Evolutionary conservation across 495 filamentous ascomycete genomes (phyloP), one percentile per base, ranked within the genome.

Genomic region (Aspergillus baeticus): DNA sequence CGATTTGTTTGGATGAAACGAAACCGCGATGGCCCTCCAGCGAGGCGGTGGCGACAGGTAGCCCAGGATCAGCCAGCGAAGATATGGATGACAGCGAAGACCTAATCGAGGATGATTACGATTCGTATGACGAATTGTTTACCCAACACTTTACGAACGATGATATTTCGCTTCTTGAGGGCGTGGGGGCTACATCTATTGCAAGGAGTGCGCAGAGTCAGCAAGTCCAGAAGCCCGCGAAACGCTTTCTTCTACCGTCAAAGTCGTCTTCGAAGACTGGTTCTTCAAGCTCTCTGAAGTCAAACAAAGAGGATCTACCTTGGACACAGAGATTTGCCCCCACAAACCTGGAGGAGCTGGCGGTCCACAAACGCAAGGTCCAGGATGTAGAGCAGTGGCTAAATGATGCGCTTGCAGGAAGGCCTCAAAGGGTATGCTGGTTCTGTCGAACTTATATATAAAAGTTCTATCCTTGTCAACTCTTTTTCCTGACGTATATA

Each of bases 321-420:
- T 99, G 95, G 95, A 85, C 87, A 14, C 91, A 97, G 61, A 82
- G 84, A 62, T 98, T 88, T 67, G 83, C 78, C 2, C 95, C 95
- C 0, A 57, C 65, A 1, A 82, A 80, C 57, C 57, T 95, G n/a
- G 84, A 86, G 26, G 92, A 96, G 69, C 77, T 98, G 51, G 93
- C 87, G 0, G 92, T 98, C 33, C 90, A 99, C 66, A 96, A 91
- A 72, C 89, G 80, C 63, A 99, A 99, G 71, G 91, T 98, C 18
- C 72, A 81, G 14, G 92, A 97, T 71, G 91, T 98, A 15, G 79
- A 82, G 43, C 76, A 64, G 33, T 98, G 95, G 94, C 70, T 99
- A 38, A 81, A 86, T 45, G 80, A 83, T 58, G 88, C 88, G 0
- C 82, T 93, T 49, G 63, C 73, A 34, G 88, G 91, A 6, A 78